Evolutionary conservation across 2,329 filamentous ascomycete species (phyloP), one percentile per base, ranked within the genome.

Genomic region (Cercospora sp.): DNA sequence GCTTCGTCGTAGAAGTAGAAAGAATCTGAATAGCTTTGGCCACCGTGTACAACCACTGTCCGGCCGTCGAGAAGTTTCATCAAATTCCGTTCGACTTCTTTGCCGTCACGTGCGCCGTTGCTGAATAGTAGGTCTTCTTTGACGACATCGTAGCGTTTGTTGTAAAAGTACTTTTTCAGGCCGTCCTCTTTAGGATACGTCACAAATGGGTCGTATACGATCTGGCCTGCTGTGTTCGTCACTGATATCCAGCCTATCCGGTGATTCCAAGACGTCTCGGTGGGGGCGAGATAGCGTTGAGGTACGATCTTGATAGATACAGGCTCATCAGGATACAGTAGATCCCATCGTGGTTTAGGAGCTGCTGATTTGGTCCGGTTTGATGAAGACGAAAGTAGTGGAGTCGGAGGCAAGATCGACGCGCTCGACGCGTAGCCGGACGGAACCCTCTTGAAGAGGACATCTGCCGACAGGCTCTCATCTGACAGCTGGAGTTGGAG

Each of bases 221-320:
- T 53, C 23, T 67, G 66, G 3, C 66, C 66, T 5, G 45, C 61
- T 7, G 57, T 67, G n/a, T 67, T 67, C 7, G 45, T 59, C 1
- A 67, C 61, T n/a, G 66, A 53, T 9, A 64, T 31, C 42, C 66
- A 64, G 33, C 61, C 66, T 5, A 67, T 23, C 1, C 66, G 61
- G 23, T 33, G 31, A 10, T 51, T 26, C 65, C 65, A 67, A 6
- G 33, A 48, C 16, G 39, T 48, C 28, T 39, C 20, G 10, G 39
- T 28, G 9, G 62, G 65, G 10, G 57, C 23, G 12, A 60, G 39
- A 13, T 67, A 67, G 12, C 57, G 57, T 48, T 67, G 66, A 23
- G 48, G 63, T 6, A 64, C 66, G 18, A 67, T 67, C 30, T 64
- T 63, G 33, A 67, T 42, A 3, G 61, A 63, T 8, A 67, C 7